Evolutionary conservation across 805 yeast species (phyloP).

Genomic region (Candida insectalens): DNA sequence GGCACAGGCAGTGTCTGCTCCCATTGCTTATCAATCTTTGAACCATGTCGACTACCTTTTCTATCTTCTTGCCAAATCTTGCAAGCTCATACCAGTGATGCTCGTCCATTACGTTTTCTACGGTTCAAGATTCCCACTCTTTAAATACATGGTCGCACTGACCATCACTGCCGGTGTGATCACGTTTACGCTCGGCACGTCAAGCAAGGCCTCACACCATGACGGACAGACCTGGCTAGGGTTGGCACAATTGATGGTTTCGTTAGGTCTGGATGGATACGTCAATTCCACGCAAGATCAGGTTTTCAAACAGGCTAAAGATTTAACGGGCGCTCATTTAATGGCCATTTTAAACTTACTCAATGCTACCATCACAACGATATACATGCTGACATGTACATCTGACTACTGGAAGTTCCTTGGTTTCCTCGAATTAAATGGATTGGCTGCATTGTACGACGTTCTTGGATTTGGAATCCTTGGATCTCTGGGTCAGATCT

Average conservation of each 20-base stretch:
- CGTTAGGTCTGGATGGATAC: slow-evolving; percentile 80
- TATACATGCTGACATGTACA: slow-evolving; percentile 36
- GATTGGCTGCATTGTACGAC: slow-evolving; percentile 50
- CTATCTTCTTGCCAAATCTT: slow-evolving; percentile 79
- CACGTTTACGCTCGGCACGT: slow-evolving; percentile 56
- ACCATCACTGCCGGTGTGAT: slow-evolving; percentile 80
- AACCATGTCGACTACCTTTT: slow-evolving; percentile 81
- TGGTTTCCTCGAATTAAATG: slow-evolving; percentile 33
- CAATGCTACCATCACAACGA: slow-evolving; percentile 35
- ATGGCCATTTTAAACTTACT: slow-evolving; percentile 60
- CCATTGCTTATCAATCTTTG: slow-evolving; percentile 71
- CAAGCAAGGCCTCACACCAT: slow-evolving; percentile 19
- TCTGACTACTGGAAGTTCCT: slow-evolving; percentile 41
- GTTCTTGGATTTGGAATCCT: slow-evolving; percentile 58
- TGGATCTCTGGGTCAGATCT: slow-evolving; percentile 92
- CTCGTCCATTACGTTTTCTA: slow-evolving; percentile 66
- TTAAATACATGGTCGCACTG: slow-evolving; percentile 70
- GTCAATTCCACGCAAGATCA: slow-evolving; percentile 93
- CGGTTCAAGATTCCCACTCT: slow-evolving; percentile 57
- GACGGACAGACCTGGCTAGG: slow-evolving; percentile 47
- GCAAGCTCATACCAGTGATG: slow-evolving; percentile 93
- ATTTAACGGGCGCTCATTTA: slow-evolving; percentile 74
- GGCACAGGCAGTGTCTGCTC: slow-evolving; percentile 75
- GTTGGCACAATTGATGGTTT: slow-evolving; percentile 41
- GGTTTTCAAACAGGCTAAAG: slow-evolving; percentile 41